Percentiles rank a stretch among this genome's conserved stretches.
Evolutionary conservation across 352 stramenopile genomes (phyloP).

Genomic region (Poterioochromonas sp.): DNA sequence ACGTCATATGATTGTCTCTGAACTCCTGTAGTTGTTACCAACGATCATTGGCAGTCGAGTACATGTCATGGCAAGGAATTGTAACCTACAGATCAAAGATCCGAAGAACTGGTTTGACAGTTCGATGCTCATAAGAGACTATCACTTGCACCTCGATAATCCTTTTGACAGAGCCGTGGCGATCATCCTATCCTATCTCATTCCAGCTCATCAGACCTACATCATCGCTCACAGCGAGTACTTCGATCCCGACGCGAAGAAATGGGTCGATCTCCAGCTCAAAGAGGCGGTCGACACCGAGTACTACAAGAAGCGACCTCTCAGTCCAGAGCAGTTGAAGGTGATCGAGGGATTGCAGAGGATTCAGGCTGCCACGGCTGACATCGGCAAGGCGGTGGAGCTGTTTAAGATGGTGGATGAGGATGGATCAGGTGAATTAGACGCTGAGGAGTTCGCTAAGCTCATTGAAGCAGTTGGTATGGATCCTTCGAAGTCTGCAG

Average conservation of each 20-base stretch:
- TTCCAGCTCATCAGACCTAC: constrained; percentile 18
- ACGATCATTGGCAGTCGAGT: constrained; percentile 21
- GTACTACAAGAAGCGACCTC: background rate
- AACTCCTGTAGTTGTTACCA: constrained; percentile 9
- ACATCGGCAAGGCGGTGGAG: background rate
- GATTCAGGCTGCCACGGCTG: background rate
- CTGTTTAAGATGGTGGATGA: background rate
- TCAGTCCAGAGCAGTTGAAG: background rate
- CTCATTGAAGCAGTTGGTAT: constrained; percentile 3
- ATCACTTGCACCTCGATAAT: background rate
- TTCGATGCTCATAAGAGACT: background rate
- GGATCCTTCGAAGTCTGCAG: background rate
- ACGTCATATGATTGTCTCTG: no score
- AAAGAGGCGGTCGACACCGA: background rate
- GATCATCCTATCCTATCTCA: background rate
- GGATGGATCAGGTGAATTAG: constrained; percentile 12
- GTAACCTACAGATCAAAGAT: background rate
- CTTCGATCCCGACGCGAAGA: background rate
- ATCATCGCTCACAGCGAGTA: background rate
- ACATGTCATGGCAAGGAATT: background rate
- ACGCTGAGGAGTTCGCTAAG: background rate
- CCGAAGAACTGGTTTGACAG: background rate
- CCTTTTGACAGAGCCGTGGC: constrained; percentile 6
- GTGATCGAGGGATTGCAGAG: background rate
- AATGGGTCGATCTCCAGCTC: background rate